Conservation (phyloP, 805 yeast genomes). For the Kodamaea jinghongensis region DNA sequence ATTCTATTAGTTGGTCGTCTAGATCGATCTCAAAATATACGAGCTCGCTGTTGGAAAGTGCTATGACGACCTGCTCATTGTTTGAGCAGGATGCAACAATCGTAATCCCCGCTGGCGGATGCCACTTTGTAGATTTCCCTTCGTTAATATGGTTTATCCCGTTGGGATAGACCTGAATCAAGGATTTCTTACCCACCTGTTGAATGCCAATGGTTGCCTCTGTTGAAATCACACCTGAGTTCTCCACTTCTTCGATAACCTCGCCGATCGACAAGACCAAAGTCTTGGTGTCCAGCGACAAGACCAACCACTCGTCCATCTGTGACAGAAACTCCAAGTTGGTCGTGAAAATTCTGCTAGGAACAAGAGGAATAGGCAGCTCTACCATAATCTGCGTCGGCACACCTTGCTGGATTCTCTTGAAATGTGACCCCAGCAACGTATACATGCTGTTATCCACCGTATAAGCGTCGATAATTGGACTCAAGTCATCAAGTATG, state of each 20-base stretch:
- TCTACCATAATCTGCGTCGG: constrained; percentile 62
- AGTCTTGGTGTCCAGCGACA: constrained; percentile 65
- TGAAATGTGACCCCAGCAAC: constrained; percentile 44
- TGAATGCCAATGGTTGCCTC: constrained; percentile 66
- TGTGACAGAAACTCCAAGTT: constrained; percentile 42
- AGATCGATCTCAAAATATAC: constrained; percentile 77
- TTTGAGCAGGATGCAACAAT: constrained; percentile 63
- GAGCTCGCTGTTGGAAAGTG: constrained; percentile 68
- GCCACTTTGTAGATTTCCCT: constrained; percentile 59
- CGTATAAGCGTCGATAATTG: constrained; percentile 38
- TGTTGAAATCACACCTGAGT: constrained; percentile 55
- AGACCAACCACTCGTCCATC: constrained; percentile 61
- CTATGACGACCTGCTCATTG: constrained; percentile 64
- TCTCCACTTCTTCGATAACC: constrained; percentile 69
- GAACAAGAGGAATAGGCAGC: constrained; percentile 67
- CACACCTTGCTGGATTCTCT: constrained; percentile 54
- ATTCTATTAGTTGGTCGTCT: constrained; percentile 67
- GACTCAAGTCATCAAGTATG: constrained; percentile 48
- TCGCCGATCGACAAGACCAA: constrained; percentile 77
- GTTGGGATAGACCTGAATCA: constrained; percentile 69
- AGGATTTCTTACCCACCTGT: constrained; percentile 59
- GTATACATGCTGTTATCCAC: constrained; percentile 20
- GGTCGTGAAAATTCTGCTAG: constrained; percentile 65
- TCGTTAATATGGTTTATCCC: constrained; percentile 57
- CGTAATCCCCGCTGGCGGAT: constrained; percentile 72